Conservation (phyloP, 768 basidiomycete genomes). For the Boletus huronensis region DNA sequence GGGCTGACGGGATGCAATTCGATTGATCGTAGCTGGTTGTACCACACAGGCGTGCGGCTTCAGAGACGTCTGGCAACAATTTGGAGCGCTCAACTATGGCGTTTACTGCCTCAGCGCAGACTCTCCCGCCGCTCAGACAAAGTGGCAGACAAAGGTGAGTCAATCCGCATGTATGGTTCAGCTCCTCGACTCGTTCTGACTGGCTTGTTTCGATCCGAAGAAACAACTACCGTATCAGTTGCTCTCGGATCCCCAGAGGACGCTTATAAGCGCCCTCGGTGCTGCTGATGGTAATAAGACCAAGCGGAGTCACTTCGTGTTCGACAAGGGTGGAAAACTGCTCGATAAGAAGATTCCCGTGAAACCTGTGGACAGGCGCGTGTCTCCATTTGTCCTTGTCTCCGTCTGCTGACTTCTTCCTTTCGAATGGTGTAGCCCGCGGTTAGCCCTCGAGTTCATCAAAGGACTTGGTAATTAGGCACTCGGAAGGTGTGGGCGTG, state of each 20-base stretch:
- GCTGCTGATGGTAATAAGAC: constrained; percentile 78
- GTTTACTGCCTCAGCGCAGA: constrained; percentile 88
- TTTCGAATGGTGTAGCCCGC: constrained; percentile 42
- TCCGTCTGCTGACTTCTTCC: neutral
- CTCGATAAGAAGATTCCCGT: constrained; percentile 83
- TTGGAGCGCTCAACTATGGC: constrained; percentile 56
- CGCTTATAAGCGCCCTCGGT: constrained; percentile 77
- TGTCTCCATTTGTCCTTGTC: neutral
- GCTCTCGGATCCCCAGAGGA: constrained; percentile 83
- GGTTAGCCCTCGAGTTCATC: constrained; percentile 66
- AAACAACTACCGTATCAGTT: constrained; percentile 83
- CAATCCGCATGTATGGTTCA: neutral
- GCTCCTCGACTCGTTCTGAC: neutral
- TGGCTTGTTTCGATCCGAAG: constrained; percentile 36
- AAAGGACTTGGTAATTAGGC: constrained; percentile 36
- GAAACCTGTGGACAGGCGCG: constrained; percentile 79
- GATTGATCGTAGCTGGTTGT: constrained; percentile 63
- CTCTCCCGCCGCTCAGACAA: constrained; percentile 65
- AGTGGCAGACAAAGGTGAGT: constrained; percentile 83
- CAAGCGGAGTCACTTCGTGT: constrained; percentile 91
- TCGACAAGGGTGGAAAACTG: constrained; percentile 87
- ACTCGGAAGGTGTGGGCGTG: neutral
- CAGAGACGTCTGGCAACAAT: constrained; percentile 78
- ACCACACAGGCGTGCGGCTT: constrained; percentile 92
- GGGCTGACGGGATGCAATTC: constrained; percentile 1